Conservation (phyloP, 371 early-diverging fungal genomes). For the Rhizomucor miehei region DNA sequence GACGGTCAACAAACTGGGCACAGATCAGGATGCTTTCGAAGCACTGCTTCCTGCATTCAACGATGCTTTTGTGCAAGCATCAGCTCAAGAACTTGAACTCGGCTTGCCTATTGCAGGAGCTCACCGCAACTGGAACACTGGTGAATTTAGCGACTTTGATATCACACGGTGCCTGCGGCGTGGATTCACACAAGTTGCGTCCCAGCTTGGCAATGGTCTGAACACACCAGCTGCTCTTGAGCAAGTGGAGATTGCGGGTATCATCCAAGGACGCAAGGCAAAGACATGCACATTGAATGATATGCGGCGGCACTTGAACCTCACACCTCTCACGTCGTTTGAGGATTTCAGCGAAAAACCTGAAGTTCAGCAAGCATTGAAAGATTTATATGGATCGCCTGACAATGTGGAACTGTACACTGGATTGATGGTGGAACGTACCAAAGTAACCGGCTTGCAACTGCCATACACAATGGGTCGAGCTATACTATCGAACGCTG, state of each 20-base stretch:
- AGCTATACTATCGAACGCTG: conserved; percentile 51
- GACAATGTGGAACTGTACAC: conserved; percentile 53
- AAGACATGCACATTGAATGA: conserved; percentile 48
- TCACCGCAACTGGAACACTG: conserved; percentile 35
- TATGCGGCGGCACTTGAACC: conserved; percentile 37
- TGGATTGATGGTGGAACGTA: conserved; percentile 45
- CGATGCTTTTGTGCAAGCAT: conserved; percentile 30
- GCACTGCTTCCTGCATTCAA: conserved; percentile 26
- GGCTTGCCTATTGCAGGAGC: conserved; percentile 39
- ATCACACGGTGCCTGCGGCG: conserved; percentile 19
- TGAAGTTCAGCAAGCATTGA: conserved; percentile 33
- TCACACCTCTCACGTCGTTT: conserved; percentile 35
- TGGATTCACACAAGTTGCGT: conserved; percentile 29
- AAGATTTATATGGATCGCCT: conserved; percentile 39
- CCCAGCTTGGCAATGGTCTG: conserved; percentile 42
- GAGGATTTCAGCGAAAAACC: conserved; percentile 40
- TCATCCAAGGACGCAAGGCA: conserved; percentile 34
- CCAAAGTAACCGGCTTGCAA: conserved; percentile 35
- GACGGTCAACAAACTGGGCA: conserved; percentile 1
- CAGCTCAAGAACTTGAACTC: conserved; percentile 27
- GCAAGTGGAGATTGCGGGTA: conserved; percentile 47
- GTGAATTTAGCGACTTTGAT: conserved; percentile 32
- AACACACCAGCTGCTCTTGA: conserved; percentile 40
- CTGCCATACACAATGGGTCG: conserved; percentile 50
- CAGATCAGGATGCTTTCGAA: conserved; percentile 22